Conservation (phyloP, 75 land plant genomes). For the Picea glauca region DNA sequence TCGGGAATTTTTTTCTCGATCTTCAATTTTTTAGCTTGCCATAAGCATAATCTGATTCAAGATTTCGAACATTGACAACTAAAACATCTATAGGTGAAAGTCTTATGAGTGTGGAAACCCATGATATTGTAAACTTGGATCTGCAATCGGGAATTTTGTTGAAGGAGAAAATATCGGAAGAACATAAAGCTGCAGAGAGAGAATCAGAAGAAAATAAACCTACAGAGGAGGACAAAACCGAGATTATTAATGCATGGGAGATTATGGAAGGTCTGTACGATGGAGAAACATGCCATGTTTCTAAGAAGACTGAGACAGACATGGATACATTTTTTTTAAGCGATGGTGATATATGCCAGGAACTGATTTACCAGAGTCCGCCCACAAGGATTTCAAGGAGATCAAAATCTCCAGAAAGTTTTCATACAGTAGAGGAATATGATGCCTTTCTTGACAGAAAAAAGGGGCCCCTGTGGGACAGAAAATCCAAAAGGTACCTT, state of each 20-base stretch:
- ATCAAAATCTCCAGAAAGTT: neutral
- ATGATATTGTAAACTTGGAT: neutral
- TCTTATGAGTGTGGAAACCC: neutral
- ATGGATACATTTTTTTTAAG: no score
- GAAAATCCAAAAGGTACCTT: neutral
- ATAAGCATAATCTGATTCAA: neutral
- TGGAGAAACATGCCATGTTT: neutral
- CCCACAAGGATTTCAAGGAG: neutral
- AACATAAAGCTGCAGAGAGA: neutral
- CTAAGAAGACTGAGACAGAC: neutral
- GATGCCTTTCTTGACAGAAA: neutral
- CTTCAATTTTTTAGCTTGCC: neutral
- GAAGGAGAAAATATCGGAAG: neutral
- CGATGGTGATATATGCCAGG: neutral
- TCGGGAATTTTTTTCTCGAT: neutral
- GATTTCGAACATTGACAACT: neutral
- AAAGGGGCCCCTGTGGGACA: neutral
- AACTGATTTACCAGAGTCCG: neutral
- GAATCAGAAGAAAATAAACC: neutral
- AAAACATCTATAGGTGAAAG: neutral
- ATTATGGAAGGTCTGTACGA: neutral
- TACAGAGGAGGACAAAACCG: neutral
- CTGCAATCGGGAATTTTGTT: neutral
- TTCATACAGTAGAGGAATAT: neutral
- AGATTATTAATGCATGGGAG: constrained; percentile 2